Evolutionary conservation across 345 rosid species (phyloP), one percentile per base, ranked within the genome.

Genomic region (Populus alba): DNA sequence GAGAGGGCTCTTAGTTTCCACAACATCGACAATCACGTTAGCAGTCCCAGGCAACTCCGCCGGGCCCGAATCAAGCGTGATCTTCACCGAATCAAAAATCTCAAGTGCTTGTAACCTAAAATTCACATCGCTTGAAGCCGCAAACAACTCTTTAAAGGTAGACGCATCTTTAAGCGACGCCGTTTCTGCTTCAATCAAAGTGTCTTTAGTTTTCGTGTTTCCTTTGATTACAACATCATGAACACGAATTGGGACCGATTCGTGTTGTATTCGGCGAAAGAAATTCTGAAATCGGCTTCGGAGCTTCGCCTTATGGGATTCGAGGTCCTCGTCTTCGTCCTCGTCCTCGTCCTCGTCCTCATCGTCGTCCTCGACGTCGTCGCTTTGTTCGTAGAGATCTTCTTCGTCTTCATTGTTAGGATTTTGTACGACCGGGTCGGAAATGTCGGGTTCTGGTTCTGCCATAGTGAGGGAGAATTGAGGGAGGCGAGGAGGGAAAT

Each of bases 41-140:
- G 94, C 89, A 3, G 97, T 91, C 15, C 91, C 98, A 11, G 99
- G 93, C 17, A 96, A 90, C 89, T 96, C 98, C 10, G 86, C 88
- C 16, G 98, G 98, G 22, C 97, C 98, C 6, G 97, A 85, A 81
- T 94, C 97, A 74, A 92, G 94, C 55, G 89, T 92, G 27, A 96
- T 89, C 74, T 74, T 91, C 10, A 91, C 94, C 35, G 98, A 92
- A 83, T 94, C 94, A 27, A 96, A 96, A 69, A 91, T 85, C 47
- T 89, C 97, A 3, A 94, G 90, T 65, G 87, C 89, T 68, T 86
- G 88, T 66, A 96, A 84, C 83, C 88, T 85, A 75, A 86, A 88
- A 83, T 86, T 92, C 38, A 89, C 94, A 51, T 80, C 71, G 74
- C 81, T 84, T 27, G 97, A 88, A 0, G 89, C 98, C 79, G 83